Percentiles rank a stretch among this genome's conserved stretches.
Evolutionary conservation across 1,284 basidiomycete species (phyloP).

Genomic region (Phellinidium pouzarii): DNA sequence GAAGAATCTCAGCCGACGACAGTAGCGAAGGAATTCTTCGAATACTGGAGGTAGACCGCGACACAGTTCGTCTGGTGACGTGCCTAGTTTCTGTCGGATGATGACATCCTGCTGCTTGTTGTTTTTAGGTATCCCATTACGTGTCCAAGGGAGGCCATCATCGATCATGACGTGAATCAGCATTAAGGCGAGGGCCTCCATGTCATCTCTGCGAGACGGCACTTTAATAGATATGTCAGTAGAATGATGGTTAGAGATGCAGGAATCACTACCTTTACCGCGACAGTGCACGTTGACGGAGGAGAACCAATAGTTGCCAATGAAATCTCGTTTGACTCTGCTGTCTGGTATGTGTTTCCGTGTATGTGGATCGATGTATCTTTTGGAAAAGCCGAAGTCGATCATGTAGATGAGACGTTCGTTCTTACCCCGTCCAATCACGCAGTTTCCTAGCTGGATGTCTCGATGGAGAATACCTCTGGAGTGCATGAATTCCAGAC

Average conservation of each 20-base stretch:
- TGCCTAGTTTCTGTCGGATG: conserved; percentile 51
- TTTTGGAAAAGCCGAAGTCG: conserved; percentile 75
- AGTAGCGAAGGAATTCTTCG: conserved; percentile 68
- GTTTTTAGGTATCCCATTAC: conserved; percentile 66
- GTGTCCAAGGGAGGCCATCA: conserved; percentile 67
- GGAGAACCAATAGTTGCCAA: conserved; percentile 75
- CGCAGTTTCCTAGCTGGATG: conserved; percentile 71
- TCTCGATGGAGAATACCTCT: conserved; percentile 68
- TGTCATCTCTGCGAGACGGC: conserved; percentile 67
- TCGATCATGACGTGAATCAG: conserved; percentile 71
- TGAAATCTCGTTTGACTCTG: conserved; percentile 59
- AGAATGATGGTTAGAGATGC: not conserved
- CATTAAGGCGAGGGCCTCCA: conserved; percentile 70
- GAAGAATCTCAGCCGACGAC: conserved; percentile 57
- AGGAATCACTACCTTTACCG: conserved; percentile 47
- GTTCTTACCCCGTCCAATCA: conserved; percentile 49
- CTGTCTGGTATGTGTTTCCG: conserved; percentile 61
- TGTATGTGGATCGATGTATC: conserved; percentile 58
- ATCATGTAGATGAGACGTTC: conserved; percentile 70
- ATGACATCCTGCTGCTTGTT: conserved; percentile 53
- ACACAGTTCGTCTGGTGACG: conserved; percentile 61
- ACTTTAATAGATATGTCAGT: conserved; percentile 32
- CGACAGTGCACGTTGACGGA: conserved; percentile 71
- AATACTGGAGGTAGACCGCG: conserved; percentile 60
- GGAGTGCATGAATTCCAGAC: conserved; percentile 65